These are phyloP conservation scores for Linum tenue DNA, from an alignment of 345 rosid genomes.

Conservation along the genomic window DNA sequence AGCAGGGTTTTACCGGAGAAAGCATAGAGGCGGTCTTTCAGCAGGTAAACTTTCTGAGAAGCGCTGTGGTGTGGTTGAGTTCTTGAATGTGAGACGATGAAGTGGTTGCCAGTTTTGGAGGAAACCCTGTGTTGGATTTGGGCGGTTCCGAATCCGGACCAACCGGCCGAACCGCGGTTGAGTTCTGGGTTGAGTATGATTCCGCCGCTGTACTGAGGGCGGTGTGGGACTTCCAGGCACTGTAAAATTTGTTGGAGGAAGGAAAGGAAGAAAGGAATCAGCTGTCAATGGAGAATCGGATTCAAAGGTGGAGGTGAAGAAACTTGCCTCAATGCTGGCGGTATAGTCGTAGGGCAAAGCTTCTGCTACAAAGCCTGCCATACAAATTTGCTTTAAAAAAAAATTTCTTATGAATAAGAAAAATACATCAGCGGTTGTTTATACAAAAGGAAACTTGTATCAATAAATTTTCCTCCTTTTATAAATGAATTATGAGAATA, in stretches of 20 bases:
- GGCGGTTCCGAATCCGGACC: neutral
- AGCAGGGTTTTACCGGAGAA: neutral
- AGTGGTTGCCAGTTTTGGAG: neutral
- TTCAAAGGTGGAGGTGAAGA: neutral
- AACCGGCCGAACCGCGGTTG: neutral
- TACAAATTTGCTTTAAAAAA: neutral
- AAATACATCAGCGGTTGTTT: no score
- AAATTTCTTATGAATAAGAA: no score
- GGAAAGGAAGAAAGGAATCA: neutral
- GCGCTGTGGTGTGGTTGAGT: neutral
- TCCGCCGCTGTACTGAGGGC: neutral
- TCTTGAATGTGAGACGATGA: neutral
- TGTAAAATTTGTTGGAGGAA: neutral
- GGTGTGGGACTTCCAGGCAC: neutral
- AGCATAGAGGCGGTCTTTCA: neutral
- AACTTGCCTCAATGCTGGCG: neutral
- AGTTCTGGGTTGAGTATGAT: neutral
- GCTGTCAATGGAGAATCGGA: neutral
- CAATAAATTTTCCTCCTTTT: no score
- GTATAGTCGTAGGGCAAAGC: conserved; percentile 1
- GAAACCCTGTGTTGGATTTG: neutral
- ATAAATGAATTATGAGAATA: no score
- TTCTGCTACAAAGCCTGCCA: neutral
- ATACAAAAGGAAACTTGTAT: no score
- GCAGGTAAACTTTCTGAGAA: neutral